Evolutionary conservation across 2,329 filamentous ascomycete species (phyloP), one percentile per base, ranked within the genome.

Genomic region (Cadophora sp.): DNA sequence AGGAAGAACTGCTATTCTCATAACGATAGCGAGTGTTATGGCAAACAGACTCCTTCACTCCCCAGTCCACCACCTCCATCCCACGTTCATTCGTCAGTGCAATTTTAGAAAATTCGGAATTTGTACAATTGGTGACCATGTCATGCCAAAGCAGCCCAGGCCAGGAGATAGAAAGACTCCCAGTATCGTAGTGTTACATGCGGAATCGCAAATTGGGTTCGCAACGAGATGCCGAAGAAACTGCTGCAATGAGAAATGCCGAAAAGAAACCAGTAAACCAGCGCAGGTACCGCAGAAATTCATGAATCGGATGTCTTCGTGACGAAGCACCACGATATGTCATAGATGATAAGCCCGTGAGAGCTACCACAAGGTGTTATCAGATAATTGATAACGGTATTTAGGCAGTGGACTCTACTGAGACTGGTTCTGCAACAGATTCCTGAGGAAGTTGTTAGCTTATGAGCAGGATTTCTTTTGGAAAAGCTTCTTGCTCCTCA

Each of bases 161-260:
- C 62, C 59, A 67, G 66, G 66, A 67, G 66, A 68, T 53, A 63
- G 61, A 65, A 66, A 67, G 47, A 70, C 65, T 68, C 71, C 71
- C 62, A 60, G 72, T 69, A 69, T 76, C 74, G 66, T 76, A 76
- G 66, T 76, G 68, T 73, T 76, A 76, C 75, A 76, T 70, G 70
- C 71, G 69, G 68, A 70, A 72, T 69, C 67, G 70, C 65, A 69
- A 70, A 71, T 63, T 48, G 64, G 62, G 69, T 56, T 67, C 63
- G 65, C 61, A 68, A 68, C 59, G 62, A 69, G 62, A 72, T 70
- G 68, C 70, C 67, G 63, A 64, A 68, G 33, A 56, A 58, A 27
- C 39, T 66, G 64, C 50, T 63, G 56, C 48, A 16, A 9, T 41
- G 66, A 27, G 33, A 59, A 41, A 63, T 53, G 56, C 43, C 59